phyloP scores from a whole-genome alignment of 1,284 basidiomycete species.

The Wallemia mellicola region DNA sequence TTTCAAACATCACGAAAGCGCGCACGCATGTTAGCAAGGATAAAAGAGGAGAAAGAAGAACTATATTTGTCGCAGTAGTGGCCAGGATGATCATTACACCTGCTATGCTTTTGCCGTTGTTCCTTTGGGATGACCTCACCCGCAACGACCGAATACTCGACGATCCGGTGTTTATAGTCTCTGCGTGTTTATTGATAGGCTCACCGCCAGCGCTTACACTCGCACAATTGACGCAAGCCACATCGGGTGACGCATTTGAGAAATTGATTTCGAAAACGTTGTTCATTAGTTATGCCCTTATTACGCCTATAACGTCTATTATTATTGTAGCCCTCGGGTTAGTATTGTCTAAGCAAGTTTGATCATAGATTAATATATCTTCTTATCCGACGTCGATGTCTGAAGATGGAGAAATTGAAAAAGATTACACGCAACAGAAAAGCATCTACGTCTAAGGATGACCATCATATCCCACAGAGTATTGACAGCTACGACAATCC shows the following conservation, averaged over 20 bases:
- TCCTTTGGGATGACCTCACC: constrained; percentile 31
- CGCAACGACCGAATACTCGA: constrained; percentile 15
- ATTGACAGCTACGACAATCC: not conserved
- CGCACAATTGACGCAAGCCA: constrained; percentile 65
- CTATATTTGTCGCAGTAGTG: constrained; percentile 43
- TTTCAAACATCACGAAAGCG: not conserved
- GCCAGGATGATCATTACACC: constrained; percentile 67
- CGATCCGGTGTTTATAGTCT: constrained; percentile 45
- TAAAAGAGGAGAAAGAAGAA: constrained; percentile 21
- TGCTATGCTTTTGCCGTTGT: constrained; percentile 36
- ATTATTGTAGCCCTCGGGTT: constrained; percentile 42
- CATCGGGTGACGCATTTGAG: constrained; percentile 65
- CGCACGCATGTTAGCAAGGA: not conserved
- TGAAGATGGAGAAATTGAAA: not conserved
- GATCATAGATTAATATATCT: constrained; percentile 4
- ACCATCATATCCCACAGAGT: not conserved
- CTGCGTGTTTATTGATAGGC: constrained; percentile 39
- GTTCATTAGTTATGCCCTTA: constrained; percentile 49
- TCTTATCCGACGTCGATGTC: not conserved
- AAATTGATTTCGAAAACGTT: constrained; percentile 44
- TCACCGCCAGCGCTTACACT: constrained; percentile 54
- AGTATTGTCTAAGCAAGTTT: constrained; percentile 11
- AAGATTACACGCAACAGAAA: not conserved
- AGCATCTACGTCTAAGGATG: not conserved
- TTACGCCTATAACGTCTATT: constrained; percentile 52